A percentile compares a stretch with the other conserved stretches of the same genome.
phyloP scores from a whole-genome alignment of 495 filamentous ascomycete genomes.

The Penicillium malachiteum region DNA sequence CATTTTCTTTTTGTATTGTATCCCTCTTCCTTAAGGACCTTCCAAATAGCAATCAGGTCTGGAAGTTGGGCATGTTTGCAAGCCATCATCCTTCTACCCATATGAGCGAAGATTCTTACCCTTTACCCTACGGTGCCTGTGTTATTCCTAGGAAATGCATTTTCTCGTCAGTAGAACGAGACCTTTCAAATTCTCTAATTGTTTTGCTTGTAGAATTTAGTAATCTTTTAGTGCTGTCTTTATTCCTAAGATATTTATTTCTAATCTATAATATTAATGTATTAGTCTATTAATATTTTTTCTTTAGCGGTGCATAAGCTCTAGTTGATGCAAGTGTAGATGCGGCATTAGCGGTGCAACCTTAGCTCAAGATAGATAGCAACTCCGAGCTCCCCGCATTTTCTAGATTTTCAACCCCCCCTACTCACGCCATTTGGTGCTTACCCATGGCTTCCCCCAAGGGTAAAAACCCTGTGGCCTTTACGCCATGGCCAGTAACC shows the following conservation, averaged over 20 bases:
- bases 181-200: slow-evolving; percentile 10
- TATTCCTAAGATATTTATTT: too few species aligned
- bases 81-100: slow-evolving; percentile 26
- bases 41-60: not conserved
- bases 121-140: slow-evolving; percentile 19
- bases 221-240: too few species aligned
- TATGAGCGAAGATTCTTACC: slow-evolving; percentile 28
- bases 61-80: slow-evolving; percentile 10
- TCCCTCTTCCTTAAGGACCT: slow-evolving; percentile 9
- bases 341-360: slow-evolving; percentile 5
- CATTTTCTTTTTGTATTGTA: slow-evolving; percentile 16
- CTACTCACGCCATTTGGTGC: not conserved
- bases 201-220: not conserved
- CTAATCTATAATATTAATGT: too few species aligned
- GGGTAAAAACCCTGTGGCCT: slow-evolving; percentile 56
- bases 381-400: slow-evolving; percentile 6
- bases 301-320: too few species aligned
- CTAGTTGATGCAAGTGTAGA: too few species aligned
- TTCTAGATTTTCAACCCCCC: not conserved
- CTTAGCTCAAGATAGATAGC: slow-evolving; percentile 11
- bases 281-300: too few species aligned
- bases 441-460: slow-evolving; percentile 31
- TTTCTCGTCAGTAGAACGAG: slow-evolving; percentile 24
- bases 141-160: slow-evolving; percentile 36
- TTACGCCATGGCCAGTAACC: slow-evolving; percentile 67